Base-by-base conservation (phyloP, 257 asterid species). In the Osmanthus fragrans region DNA sequence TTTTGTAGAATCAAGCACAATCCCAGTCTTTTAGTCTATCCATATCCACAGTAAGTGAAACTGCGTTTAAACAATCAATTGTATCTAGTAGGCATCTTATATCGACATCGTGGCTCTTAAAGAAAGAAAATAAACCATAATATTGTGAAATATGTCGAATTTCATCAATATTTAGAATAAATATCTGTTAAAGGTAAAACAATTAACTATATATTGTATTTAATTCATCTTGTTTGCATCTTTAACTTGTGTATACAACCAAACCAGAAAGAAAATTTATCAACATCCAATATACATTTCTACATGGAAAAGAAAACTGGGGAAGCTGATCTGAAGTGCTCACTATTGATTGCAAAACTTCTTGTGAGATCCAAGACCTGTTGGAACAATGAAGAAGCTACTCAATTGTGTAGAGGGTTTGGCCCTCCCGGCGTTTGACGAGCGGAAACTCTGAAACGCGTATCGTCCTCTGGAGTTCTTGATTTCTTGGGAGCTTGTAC, bases 371-470 rank as follows among this genome's bases (percentile, higher is more conserved):
- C 29, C 27, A 37, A 21, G 63, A 15, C 73, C 30, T 37, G 51
- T 40, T 42, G 34, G 12, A 63, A 56, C 19, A 49, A 70, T 12
- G 39, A 45, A 77, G 78, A 64, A 60, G 21, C 73, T 49, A 11
- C 25, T 82, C 86, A 86, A 49, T 90, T 90, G 80, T 90, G 92
- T 7, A 90, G 85, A 66, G 94, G 94, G 72, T 90, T 90, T 10
- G 94, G 92, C 39, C 94, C 94, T 39, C 83, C 94, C 0, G 94
- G 94, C 25, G 87, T 87, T 34, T 6, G 36, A 19, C 84, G 85
- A 36, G 54, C 54, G 10, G 91, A 87, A 2, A 70, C 88, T 66
- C 77, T 16, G 34, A 67, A 87, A 21, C 18, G 74, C 7, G 70
- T 25, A 12, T 71, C 70, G 6, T 64, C 37, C 30, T 63, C 74